These are phyloP conservation scores for Trichoderma citrinoviride DNA, from an alignment of 2,329 filamentous ascomycete species.

Conservation along the genomic window DNA sequence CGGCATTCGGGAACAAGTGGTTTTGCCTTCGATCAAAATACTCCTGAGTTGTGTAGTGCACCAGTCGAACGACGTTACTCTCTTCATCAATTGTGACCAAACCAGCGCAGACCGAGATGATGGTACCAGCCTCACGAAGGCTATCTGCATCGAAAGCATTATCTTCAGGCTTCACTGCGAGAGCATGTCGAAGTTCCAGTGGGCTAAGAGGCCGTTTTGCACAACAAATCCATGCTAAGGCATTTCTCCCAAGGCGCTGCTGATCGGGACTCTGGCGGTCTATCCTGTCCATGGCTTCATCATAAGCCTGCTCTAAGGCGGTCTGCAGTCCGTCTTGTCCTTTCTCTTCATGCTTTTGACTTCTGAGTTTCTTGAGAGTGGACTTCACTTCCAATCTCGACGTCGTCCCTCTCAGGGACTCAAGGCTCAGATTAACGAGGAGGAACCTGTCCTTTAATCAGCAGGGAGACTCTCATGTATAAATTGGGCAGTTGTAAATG, in stretches of 20 bases:
- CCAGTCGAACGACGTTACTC: neutral
- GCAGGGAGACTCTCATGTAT: too few species aligned
- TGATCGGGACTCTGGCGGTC: neutral
- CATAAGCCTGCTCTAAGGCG: neutral
- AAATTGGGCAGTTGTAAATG: accelerated
- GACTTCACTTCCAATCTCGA: too few species aligned
- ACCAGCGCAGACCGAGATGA: neutral
- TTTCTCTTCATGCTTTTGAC: neutral
- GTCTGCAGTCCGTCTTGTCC: neutral
- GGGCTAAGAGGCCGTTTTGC: neutral
- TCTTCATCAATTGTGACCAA: neutral
- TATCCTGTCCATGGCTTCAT: neutral
- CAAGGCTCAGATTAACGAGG: too few species aligned
- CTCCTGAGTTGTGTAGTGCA: neutral
- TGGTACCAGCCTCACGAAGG: neutral
- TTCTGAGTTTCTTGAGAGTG: neutral
- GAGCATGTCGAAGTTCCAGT: neutral
- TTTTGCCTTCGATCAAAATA: neutral
- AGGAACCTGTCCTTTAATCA: too few species aligned
- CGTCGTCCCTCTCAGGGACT: too few species aligned
- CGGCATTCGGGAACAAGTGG: neutral
- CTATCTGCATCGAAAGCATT: neutral
- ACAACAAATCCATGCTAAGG: neutral
- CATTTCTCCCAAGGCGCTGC: neutral
- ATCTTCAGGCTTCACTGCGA: neutral